Evolutionary conservation across 2,329 filamentous ascomycete genomes (phyloP).

Genomic region (Fusarium continuum): DNA sequence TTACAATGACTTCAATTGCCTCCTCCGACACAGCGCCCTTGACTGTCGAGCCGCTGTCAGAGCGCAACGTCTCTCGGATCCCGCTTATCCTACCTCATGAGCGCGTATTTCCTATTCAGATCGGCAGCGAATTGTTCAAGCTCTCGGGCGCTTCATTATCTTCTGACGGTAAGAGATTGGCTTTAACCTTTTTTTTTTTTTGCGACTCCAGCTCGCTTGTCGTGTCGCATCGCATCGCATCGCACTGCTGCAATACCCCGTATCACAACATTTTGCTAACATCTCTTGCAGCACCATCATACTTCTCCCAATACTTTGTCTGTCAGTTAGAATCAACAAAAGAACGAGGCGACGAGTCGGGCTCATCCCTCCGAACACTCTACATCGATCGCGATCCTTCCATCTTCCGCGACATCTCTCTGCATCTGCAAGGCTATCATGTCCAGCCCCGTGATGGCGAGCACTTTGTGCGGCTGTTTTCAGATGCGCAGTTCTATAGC

Average conservation of each 20-base stretch:
- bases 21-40: slow-evolving; percentile 40
- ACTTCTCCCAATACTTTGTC: slow-evolving; percentile 93
- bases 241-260: neutral
- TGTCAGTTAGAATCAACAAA: slow-evolving; percentile 77
- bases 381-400: slow-evolving; percentile 94
- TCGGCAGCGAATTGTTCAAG: slow-evolving; percentile 76
- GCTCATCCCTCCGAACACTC: slow-evolving; percentile 73
- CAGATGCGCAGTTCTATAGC: slow-evolving; percentile 94
- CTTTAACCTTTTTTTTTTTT: neutral
- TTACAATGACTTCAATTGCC: slow-evolving; percentile 38
- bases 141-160: slow-evolving; percentile 77
- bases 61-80: slow-evolving; percentile 56
- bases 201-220: neutral
- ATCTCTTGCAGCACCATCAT: slow-evolving; percentile 77
- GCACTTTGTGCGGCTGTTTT: slow-evolving; percentile 92
- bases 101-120: slow-evolving; percentile 79
- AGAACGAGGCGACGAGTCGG: slow-evolving; percentile 63
- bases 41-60: slow-evolving; percentile 41
- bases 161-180: slow-evolving; percentile 69
- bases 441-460: slow-evolving; percentile 81
- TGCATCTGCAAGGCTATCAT: slow-evolving; percentile 93
- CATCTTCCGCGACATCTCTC: slow-evolving; percentile 88
- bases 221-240: neutral
- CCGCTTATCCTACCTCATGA: slow-evolving; percentile 71
- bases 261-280: slow-evolving; percentile 13